A percentile compares a stretch with the other conserved stretches of the same genome.
Evolutionary conservation across 805 yeast species (phyloP).

Genomic region (Hanseniaspora guilliermondii): DNA sequence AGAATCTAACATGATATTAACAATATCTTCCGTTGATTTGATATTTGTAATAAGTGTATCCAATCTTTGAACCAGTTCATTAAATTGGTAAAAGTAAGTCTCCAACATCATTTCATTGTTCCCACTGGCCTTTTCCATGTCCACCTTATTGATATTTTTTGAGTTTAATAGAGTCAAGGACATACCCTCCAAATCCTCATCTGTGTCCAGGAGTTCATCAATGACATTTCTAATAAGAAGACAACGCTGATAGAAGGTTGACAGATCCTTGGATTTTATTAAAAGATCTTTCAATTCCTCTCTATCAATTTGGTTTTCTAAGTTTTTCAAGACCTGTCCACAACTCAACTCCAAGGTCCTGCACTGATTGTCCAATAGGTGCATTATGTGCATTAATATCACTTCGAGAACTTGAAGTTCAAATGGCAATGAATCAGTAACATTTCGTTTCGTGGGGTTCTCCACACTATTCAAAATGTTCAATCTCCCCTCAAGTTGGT

Average conservation of each 20-base stretch:
- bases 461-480: background rate
- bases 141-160: conserved; percentile 17
- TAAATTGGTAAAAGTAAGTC: conserved; percentile 81
- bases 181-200: conserved; percentile 73
- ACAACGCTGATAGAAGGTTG: conserved; percentile 64
- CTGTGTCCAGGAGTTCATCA: conserved; percentile 74
- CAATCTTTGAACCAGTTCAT: conserved; percentile 84
- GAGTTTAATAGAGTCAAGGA: conserved; percentile 38
- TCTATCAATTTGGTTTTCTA: conserved; percentile 72
- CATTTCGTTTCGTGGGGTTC: conserved; percentile 19
- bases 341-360: conserved; percentile 45
- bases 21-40: conserved; percentile 83
- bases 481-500: conserved; percentile 62
- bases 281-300: conserved; percentile 60
- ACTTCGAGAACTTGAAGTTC: conserved; percentile 79
- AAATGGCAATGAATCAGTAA: conserved; percentile 37
- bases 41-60: conserved; percentile 74
- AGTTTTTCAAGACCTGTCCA: conserved; percentile 50
- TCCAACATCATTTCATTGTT: conserved; percentile 82
- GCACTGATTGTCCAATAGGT: conserved; percentile 64
- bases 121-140: conserved; percentile 33
- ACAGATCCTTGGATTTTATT: conserved; percentile 56
- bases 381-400: conserved; percentile 67
- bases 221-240: conserved; percentile 64
- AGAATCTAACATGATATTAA: conserved; percentile 80